Conservation (phyloP, 805 yeast species). For the Cyberlindnera lachancei region DNA sequence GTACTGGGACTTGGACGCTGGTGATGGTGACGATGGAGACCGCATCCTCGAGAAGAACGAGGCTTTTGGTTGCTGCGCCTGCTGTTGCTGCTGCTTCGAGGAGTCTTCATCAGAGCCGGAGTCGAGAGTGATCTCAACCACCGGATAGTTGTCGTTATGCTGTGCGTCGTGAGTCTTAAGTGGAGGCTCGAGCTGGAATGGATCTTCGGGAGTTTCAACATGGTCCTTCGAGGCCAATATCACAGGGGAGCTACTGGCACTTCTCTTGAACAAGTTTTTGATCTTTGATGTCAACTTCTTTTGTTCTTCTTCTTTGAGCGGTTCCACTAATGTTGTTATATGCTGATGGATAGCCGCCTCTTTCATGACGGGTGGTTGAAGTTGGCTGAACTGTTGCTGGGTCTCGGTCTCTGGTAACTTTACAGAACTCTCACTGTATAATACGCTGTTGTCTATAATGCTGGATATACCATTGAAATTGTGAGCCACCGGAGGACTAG, state of each 20-base stretch:
- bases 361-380: too few species aligned
- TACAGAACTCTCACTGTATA: too few species aligned
- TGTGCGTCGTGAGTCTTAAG: constrained; percentile 9
- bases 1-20: constrained; percentile 4
- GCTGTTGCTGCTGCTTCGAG: constrained; percentile 7
- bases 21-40: constrained; percentile 27
- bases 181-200: constrained; percentile 11
- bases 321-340: constrained; percentile 7
- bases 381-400: too few species aligned
- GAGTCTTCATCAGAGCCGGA: constrained; percentile 1
- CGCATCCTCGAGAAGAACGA: constrained; percentile 25
- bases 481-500: too few species aligned
- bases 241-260: constrained; percentile 13
- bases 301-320: constrained; percentile 7
- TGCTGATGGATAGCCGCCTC: constrained; percentile 12
- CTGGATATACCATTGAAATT: too few species aligned
- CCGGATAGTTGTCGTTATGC: constrained; percentile 7
- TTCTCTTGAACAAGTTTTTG: constrained; percentile 18
- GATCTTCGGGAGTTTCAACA: constrained; percentile 3
- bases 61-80: constrained; percentile 3
- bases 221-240: constrained; percentile 10
- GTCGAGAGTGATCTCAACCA: constrained; percentile 4
- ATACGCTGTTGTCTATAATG: too few species aligned
- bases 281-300: constrained; percentile 15
- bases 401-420: too few species aligned